A percentile compares a stretch with the other conserved stretches of the same genome.
Evolutionary conservation across 1,284 basidiomycete genomes (phyloP).

Genomic region (Gymnopus androsaceus): DNA sequence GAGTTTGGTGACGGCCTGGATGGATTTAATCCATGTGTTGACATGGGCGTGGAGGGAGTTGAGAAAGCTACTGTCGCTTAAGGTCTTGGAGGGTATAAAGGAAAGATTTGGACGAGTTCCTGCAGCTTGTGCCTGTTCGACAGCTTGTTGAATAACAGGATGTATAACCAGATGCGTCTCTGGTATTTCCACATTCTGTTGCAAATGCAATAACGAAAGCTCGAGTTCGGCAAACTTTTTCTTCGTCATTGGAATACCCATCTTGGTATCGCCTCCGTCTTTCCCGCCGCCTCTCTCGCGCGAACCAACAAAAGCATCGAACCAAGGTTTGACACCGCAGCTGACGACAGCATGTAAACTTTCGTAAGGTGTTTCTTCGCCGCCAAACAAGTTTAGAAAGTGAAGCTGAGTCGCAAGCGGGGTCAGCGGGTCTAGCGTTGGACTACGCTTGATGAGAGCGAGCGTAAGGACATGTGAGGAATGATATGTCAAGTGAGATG

Average conservation of each 20-base stretch:
- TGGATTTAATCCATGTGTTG: conserved; percentile 98
- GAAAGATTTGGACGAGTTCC: conserved; percentile 73
- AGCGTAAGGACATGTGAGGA: conserved; percentile 83
- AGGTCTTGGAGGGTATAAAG: conserved; percentile 70
- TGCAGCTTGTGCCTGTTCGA: conserved; percentile 70
- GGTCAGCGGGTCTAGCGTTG: conserved; percentile 76
- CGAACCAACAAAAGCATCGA: conserved; percentile 97
- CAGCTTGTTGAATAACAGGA: conserved; percentile 85
- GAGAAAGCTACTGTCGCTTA: conserved; percentile 90
- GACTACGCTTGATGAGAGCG: conserved; percentile 91
- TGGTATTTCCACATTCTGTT: conserved; percentile 99
- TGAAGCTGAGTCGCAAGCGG: conserved; percentile 89
- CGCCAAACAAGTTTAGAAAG: conserved; percentile 90
- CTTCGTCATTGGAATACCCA: conserved; percentile 98
- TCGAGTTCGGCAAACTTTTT: conserved; percentile 99
- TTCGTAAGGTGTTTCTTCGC: conserved; percentile 92
- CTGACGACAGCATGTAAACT: conserved; percentile 96
- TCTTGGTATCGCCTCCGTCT: conserved; percentile 80
- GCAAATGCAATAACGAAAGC: conserved; percentile 92
- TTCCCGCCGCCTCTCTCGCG: conserved; percentile 72
- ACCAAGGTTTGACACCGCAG: conserved; percentile 96
- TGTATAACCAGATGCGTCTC: conserved; percentile 94
- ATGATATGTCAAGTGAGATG: conserved; percentile 79
- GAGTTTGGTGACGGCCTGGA: conserved; percentile 95
- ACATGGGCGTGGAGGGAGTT: conserved; percentile 94